phyloP scores from a whole-genome alignment of 495 filamentous ascomycete genomes.

The Trichoderma asperelloides region DNA sequence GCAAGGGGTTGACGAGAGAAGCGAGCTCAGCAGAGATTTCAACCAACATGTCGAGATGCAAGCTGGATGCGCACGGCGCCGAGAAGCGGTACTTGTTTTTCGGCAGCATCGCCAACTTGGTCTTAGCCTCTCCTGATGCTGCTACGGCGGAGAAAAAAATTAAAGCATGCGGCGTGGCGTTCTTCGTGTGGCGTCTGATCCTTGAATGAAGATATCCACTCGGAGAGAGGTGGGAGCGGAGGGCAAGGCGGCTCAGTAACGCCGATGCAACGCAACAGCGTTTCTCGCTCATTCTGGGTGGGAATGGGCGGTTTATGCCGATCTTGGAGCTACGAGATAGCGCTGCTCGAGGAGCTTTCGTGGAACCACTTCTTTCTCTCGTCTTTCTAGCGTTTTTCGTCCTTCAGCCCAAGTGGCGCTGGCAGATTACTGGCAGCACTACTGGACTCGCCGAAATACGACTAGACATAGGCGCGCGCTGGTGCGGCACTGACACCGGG shows the following conservation, averaged over 20 bases:
- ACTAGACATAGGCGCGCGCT: not conserved
- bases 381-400: not conserved
- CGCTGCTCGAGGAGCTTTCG: not conserved
- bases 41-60: not conserved
- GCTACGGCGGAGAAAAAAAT: not conserved
- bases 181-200: not conserved
- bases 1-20: not conserved
- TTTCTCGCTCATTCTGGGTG: not conserved
- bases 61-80: not conserved
- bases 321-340: not conserved
- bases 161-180: not conserved
- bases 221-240: not conserved
- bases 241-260: slow-evolving; percentile 3
- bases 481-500: not conserved
- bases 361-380: not conserved
- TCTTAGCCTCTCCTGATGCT: not conserved
- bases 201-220: not conserved
- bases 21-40: not conserved
- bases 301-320: not conserved
- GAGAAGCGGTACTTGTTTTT: not conserved
- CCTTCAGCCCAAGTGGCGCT: not conserved
- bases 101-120: slow-evolving; percentile 4
- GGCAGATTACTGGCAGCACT: not conserved
- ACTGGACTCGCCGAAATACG: not conserved
- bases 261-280: not conserved